Base-by-base conservation (phyloP, 495 filamentous ascomycete species). In the Jackrogersella minutella region DNA sequence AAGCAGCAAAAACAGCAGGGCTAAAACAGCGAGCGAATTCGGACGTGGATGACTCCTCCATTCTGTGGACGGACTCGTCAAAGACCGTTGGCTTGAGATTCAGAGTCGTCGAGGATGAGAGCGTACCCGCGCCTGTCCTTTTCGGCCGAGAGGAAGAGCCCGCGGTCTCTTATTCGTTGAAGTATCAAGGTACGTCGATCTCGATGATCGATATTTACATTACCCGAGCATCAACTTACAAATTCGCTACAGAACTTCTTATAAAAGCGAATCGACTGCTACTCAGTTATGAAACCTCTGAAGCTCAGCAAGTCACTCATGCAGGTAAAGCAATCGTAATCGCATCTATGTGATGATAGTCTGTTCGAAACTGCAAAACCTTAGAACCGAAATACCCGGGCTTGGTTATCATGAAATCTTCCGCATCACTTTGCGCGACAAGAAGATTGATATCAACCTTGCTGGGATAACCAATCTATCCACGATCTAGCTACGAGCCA, bases 271-370 rank as follows among this genome's bases (percentile, higher is more conserved):
- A 80, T 31, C 77, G 78, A 72, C 74, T 91, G 14, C 76, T 89
- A 31, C 67, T 90, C 31, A 82, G 78, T 22, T 72, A 87, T 14
- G 88, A 91, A 70, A 73, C 79, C 64, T 83, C 85, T 0, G 76
- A 86, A 53, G 77, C 78, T 37, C 81, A 88, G 69, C 77, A 80
- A 37, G 72, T 71, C 47, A 70, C 73, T 9, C 73, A 80, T 44
- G 80, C 83, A 77, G 81, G 81, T 72, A 87, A 86, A 69, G 87
- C 86, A 39, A 77, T 90, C 68, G 75, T 87, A 41, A 85, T 87
- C 74, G 82, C 82, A 53, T 80, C 78, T 24, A 47, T 77, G 66
- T 82, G 70, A 79, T 62, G 37, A 63, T 51, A 53, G 51, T 43
- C 16, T 19, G 21, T 21, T 28, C 40, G 30, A 58, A 7, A 51